Evolutionary conservation across 805 yeast species (phyloP).

Genomic region (Pachysolen tannophilus): DNA sequence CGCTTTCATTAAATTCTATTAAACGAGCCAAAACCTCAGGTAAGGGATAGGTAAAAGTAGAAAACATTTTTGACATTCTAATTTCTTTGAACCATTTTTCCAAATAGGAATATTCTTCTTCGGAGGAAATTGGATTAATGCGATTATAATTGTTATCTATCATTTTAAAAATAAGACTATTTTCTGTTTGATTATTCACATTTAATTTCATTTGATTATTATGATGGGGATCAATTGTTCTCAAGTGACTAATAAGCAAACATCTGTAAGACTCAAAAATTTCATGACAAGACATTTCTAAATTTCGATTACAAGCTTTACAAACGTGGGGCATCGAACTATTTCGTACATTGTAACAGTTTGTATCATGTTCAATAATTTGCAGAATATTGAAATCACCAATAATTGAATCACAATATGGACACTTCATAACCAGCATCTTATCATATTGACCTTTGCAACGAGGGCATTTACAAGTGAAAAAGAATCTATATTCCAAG

Average conservation of each 20-base stretch:
- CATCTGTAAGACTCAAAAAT: neutral
- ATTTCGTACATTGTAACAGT: neutral
- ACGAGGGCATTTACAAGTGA: conserved; percentile 24
- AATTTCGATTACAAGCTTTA: neutral
- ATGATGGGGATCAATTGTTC: neutral
- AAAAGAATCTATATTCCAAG: conserved; percentile 23
- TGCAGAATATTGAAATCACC: conserved; percentile 11
- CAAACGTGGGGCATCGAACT: neutral
- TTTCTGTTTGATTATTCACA: too few species aligned
- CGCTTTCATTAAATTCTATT: too few species aligned
- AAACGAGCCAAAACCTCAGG: too few species aligned
- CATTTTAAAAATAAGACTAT: too few species aligned
- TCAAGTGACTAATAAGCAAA: neutral
- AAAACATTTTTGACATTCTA: too few species aligned
- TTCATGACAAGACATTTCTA: neutral
- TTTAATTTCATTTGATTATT: neutral
- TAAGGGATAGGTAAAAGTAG: too few species aligned
- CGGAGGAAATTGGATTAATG: too few species aligned
- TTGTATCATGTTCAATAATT: neutral
- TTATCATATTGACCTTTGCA: conserved; percentile 20
- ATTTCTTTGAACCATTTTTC: too few species aligned
- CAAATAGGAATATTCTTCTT: too few species aligned
- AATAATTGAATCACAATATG: conserved; percentile 13
- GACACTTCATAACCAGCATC: conserved; percentile 21
- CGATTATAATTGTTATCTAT: too few species aligned